Evolutionary conservation across 2,329 filamentous ascomycete species (phyloP).

Genomic region (Madurella mycetomatis): DNA sequence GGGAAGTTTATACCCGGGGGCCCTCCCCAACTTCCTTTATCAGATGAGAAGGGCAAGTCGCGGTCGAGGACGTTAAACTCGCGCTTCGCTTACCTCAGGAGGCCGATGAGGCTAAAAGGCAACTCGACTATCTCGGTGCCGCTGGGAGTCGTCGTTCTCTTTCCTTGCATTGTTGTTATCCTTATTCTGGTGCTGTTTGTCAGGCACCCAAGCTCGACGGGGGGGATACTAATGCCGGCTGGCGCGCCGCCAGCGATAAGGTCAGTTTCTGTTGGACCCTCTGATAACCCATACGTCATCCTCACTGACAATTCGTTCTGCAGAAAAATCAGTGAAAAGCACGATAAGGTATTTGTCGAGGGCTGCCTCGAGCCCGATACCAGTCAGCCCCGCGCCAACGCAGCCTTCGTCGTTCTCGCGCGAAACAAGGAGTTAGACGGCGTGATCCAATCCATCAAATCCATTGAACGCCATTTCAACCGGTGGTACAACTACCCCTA

Average conservation of each 20-base stretch:
- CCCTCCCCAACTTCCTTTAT: constrained; percentile 43
- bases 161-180: constrained; percentile 85
- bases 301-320: constrained; percentile 6
- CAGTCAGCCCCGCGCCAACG: constrained; percentile 78
- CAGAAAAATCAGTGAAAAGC: constrained; percentile 93
- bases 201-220: constrained; percentile 77
- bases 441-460: constrained; percentile 94
- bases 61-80: constrained; percentile 39
- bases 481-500: constrained; percentile 98
- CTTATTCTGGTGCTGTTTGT: constrained; percentile 87
- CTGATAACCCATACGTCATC: constrained; percentile 1
- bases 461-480: constrained; percentile 98
- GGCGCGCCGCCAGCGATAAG: constrained; percentile 85
- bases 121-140: constrained; percentile 93
- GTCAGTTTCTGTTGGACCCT: constrained; percentile 47
- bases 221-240: constrained; percentile 79
- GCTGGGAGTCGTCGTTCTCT: constrained; percentile 85
- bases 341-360: constrained; percentile 93
- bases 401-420: constrained; percentile 90
- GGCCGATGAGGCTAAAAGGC: constrained; percentile 81
- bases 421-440: constrained; percentile 95
- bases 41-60: constrained; percentile 46
- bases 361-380: constrained; percentile 83
- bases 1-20: constrained; percentile 45
- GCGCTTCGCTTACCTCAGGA: constrained; percentile 73